Percentiles rank a stretch among this genome's conserved stretches.
Evolutionary conservation across 1,284 basidiomycete species (phyloP).

Genomic region (Waitea zeae): DNA sequence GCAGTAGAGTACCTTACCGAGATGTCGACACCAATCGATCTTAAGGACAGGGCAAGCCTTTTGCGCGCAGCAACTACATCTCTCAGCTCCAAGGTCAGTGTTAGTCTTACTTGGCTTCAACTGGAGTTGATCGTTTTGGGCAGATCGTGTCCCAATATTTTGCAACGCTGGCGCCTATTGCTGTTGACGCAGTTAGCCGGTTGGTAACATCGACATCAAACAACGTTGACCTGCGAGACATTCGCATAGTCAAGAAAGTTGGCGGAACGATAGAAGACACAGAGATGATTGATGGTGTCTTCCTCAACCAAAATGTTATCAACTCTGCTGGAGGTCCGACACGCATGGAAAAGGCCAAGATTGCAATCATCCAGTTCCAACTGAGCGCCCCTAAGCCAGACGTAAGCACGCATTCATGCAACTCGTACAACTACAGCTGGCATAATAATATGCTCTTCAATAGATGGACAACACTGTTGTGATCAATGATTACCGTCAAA

Average conservation of each 20-base stretch:
- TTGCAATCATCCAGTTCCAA: conserved; percentile 98
- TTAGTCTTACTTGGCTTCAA: background rate
- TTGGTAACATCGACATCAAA: conserved; percentile 75
- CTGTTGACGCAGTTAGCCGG: conserved; percentile 89
- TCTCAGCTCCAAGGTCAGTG: conserved; percentile 81
- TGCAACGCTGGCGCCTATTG: conserved; percentile 91
- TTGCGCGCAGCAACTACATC: conserved; percentile 90
- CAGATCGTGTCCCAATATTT: conserved; percentile 99
- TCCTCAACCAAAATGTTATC: conserved; percentile 91
- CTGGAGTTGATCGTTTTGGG: background rate
- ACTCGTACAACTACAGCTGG: background rate
- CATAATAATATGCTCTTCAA: conserved; percentile 2
- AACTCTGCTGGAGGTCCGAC: conserved; percentile 84
- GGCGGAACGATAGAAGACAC: conserved; percentile 99
- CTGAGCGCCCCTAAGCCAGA: conserved; percentile 96
- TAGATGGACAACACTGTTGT: conserved; percentile 99
- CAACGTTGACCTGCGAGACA: conserved; percentile 92
- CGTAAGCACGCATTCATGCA: too few relatives aligned
- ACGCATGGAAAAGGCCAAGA: conserved; percentile 96
- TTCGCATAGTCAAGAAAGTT: conserved; percentile 95
- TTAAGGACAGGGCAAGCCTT: conserved; percentile 77
- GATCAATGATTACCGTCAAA: conserved; percentile 98
- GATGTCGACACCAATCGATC: conserved; percentile 84
- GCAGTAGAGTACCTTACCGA: conserved; percentile 91
- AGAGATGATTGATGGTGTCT: conserved; percentile 90